Evolutionary conservation across 2,329 filamentous ascomycete genomes (phyloP).

Genomic region (Talaromyces amestolkiae): DNA sequence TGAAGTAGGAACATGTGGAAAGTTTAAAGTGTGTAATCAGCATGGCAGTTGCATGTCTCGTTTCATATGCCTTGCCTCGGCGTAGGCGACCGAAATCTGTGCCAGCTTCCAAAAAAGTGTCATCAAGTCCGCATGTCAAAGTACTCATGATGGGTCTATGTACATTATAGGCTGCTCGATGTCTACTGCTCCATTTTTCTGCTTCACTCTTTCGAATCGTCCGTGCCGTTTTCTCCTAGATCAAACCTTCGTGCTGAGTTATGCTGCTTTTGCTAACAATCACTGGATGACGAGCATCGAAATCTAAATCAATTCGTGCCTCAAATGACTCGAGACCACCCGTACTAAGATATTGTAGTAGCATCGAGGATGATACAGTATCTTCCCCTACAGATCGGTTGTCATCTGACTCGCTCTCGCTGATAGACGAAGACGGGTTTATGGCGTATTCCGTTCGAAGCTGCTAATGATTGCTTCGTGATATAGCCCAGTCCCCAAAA

Average conservation of each 20-base stretch:
- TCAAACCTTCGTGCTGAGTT: background rate
- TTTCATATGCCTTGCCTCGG: background rate
- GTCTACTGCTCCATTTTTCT: background rate
- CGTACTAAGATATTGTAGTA: conserved; percentile 2
- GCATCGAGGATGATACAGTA: conserved; percentile 4
- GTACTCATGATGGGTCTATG: background rate
- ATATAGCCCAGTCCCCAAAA: background rate
- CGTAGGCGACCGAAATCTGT: background rate
- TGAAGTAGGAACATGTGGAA: background rate
- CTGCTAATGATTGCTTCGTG: background rate
- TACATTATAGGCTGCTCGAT: background rate
- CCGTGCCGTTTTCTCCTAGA: background rate
- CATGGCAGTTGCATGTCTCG: conserved; percentile 1
- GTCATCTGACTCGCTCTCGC: background rate
- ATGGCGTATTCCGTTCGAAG: background rate
- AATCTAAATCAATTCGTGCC: background rate
- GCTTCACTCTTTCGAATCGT: background rate
- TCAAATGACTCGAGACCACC: conserved; percentile 1
- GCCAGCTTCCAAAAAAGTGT: background rate
- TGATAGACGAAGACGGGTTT: background rate
- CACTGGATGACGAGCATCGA: conserved; percentile 3
- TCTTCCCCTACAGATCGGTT: background rate
- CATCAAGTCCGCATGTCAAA: background rate
- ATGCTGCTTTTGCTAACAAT: background rate
- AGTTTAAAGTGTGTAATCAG: background rate